Conservation (phyloP, 345 rosid species). For the Syzygium jambos region DNA sequence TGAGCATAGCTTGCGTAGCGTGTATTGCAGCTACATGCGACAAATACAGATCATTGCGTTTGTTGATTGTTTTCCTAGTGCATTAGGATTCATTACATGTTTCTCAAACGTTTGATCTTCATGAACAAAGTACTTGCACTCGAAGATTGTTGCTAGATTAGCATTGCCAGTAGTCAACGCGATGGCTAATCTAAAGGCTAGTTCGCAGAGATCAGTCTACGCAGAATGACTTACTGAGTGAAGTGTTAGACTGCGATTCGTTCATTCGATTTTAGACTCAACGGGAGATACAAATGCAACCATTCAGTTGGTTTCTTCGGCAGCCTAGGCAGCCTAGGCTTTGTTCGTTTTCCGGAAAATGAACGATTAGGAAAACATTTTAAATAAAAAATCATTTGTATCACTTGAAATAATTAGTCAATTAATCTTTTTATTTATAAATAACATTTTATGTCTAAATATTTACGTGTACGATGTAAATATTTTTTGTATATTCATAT, state of each 20-base stretch:
- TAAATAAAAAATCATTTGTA: accelerated
- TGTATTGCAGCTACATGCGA: background rate
- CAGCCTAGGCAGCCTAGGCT: no score
- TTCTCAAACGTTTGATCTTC: background rate
- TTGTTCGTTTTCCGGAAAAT: accelerated
- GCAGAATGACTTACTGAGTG: background rate
- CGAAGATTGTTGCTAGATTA: background rate
- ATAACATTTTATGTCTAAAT: background rate
- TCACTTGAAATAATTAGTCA: background rate
- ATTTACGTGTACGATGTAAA: background rate
- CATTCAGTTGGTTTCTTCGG: background rate
- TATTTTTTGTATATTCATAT: background rate
- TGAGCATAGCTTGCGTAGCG: background rate
- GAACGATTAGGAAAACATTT: background rate
- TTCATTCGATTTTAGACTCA: background rate
- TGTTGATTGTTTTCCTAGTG: background rate
- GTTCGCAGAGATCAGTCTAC: background rate
- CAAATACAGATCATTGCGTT: background rate
- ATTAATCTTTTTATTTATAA: no score
- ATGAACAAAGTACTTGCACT: background rate
- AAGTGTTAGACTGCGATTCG: background rate
- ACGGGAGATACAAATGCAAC: accelerated
- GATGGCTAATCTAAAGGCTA: background rate
- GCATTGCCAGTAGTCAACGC: background rate
- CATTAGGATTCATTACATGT: background rate